Conservation (phyloP, 129 eudicot species). For the Smallanthus sonchifolius region DNA sequence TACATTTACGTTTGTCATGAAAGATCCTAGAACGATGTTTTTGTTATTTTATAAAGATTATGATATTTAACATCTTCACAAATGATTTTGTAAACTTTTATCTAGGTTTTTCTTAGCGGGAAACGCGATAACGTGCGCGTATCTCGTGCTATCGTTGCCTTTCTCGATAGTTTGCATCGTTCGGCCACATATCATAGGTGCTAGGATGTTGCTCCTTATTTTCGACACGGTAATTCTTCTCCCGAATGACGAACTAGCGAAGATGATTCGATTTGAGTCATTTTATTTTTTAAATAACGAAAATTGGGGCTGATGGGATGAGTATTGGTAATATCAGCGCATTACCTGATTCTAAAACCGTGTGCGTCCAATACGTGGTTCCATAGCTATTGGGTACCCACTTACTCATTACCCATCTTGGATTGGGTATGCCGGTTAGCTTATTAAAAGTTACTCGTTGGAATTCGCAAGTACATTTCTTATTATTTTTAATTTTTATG, state of each 20-base stretch:
- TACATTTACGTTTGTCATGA: conserved; percentile 47
- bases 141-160: conserved; percentile 56
- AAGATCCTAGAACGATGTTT: background rate
- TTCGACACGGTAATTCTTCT: conserved; percentile 46
- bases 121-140: conserved; percentile 47
- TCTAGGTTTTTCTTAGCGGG: conserved; percentile 51
- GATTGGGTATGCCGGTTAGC: too few relatives aligned
- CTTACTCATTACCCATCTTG: too few relatives aligned
- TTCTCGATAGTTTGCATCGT: conserved; percentile 58
- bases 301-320: background rate
- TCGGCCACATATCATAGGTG: conserved; percentile 48
- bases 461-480: too few relatives aligned
- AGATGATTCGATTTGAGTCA: background rate
- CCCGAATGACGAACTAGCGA: background rate
- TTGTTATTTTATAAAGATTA: background rate
- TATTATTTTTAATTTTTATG: too few relatives aligned
- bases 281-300: background rate
- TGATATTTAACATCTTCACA: background rate
- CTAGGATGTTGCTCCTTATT: conserved; percentile 60
- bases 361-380: too few relatives aligned
- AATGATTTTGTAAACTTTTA: background rate
- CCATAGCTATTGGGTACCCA: too few relatives aligned
- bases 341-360: too few relatives aligned
- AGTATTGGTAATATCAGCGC: too few relatives aligned
- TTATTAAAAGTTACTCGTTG: too few relatives aligned